Evolutionary conservation across 2,329 filamentous ascomycete species (phyloP), one percentile per base, ranked within the genome.

Genomic region (Aspergillus candidus): DNA sequence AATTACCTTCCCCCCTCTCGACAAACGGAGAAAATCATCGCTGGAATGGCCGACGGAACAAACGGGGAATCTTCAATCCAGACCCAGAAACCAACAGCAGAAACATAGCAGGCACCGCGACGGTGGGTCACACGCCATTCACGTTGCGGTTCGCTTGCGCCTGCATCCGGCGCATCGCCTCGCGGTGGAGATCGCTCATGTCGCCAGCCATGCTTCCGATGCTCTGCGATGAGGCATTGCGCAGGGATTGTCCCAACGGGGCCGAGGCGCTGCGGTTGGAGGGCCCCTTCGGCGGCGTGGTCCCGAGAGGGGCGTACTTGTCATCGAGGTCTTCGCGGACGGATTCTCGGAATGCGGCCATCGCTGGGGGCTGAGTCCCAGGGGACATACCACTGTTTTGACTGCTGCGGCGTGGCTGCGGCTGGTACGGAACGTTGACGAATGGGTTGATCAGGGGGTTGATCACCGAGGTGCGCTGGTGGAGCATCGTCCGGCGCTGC

Each of bases 121-220:
- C 18, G 18, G 18, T 22, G 18, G 18, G 18, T 32, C 32, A 36
- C 31, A 22, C 18, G 33, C 43, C 36, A 41, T 54, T 59, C 17
- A 56, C 48, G 36, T 54, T 55, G 37, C 59, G 64, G 49, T 77
- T 78, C 0, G 76, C 78, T 38, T 69, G 66, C 11, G 74, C 74
- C 61, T 95, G 89, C 82, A 96, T 85, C 62, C 76, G 82, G 50
- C 85, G 76, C 78, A 96, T 77, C 1, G 84, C 86, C 51, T 90
- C 84, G 14, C 84, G 77, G 63, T 96, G 90, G 15, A 83, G 76
- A 36, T 86, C 84, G 40, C 86, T 72, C 72, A 94, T 78, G 51
- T 85, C 80, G 0, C 83, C 83, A 12, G 79, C 81, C 42, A 75
- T 75, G 39, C 77, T 77, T 11, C 86, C 80, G 5, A 74, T 72